A percentile compares a stretch with the other conserved stretches of the same genome.
Conservation (phyloP, 164 flowering plant genomes). For the Vitis amurensis region DNA sequence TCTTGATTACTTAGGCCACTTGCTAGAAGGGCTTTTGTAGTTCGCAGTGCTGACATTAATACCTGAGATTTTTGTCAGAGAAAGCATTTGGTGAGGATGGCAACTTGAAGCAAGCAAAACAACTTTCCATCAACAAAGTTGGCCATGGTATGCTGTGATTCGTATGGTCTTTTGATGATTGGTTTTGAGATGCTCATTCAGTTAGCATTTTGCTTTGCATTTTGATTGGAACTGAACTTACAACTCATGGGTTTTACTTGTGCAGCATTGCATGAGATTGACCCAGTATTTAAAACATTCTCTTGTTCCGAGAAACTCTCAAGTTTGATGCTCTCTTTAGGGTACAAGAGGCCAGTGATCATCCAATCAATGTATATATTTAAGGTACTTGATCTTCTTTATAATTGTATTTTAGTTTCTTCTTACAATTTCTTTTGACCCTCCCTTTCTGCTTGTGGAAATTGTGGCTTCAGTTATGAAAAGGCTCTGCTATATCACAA, state of each 20-base stretch:
- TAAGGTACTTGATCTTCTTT: slow-evolving; percentile 56
- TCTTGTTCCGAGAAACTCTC: slow-evolving; percentile 63
- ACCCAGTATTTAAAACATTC: slow-evolving; percentile 71
- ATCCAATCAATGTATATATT: slow-evolving; percentile 99
- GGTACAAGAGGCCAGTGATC: slow-evolving; percentile 78
- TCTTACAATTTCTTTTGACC: too few species aligned
- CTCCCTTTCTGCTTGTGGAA: too few species aligned
- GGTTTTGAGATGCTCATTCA: not conserved
- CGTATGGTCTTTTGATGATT: not conserved
- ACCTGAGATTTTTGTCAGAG: slow-evolving; percentile 47
- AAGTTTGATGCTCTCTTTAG: slow-evolving; percentile 58
- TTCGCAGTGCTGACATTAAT: slow-evolving; percentile 6
- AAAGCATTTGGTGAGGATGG: slow-evolving; percentile 91
- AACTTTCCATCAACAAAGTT: slow-evolving; percentile 96
- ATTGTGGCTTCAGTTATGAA: too few species aligned
- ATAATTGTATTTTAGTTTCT: too few species aligned
- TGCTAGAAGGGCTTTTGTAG: not conserved
- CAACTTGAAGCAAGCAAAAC: slow-evolving; percentile 79
- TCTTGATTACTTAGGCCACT: too few species aligned
- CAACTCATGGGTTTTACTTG: slow-evolving; percentile 6
- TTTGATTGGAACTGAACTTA: slow-evolving; percentile 5
- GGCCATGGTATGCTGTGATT: slow-evolving; percentile 75
- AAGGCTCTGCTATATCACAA: too few species aligned
- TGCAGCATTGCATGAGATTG: slow-evolving; percentile 83
- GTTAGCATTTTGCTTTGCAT: not conserved